These are phyloP conservation scores for Candida golubevii DNA, from an alignment of 805 yeast species.

Conservation along the genomic window DNA sequence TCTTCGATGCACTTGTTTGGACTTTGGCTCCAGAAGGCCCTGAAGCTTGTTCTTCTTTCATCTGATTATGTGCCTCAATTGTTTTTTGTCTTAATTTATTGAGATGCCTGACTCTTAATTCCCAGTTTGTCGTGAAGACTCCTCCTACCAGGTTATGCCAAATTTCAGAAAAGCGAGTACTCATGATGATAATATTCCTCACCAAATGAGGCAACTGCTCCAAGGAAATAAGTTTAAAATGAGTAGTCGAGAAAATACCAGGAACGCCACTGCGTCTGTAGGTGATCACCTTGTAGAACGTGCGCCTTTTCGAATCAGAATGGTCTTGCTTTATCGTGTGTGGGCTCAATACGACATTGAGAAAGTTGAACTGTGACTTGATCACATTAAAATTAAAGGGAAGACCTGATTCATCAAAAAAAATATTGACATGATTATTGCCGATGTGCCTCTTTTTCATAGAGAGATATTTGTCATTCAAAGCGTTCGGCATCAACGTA, in stretches of 20 bases:
- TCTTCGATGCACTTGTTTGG: constrained; percentile 5
- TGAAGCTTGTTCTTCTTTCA: constrained; percentile 24
- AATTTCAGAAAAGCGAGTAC: constrained; percentile 68
- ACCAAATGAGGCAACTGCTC: constrained; percentile 58
- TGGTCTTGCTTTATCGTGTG: constrained; percentile 25
- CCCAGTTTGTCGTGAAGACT: constrained; percentile 60
- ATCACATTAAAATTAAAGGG: constrained; percentile 68
- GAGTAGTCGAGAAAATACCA: constrained; percentile 70
- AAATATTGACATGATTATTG: constrained; percentile 75
- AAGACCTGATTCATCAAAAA: constrained; percentile 66
- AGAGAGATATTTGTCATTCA: constrained; percentile 40
- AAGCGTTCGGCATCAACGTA: constrained; percentile 68
- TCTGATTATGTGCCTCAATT: constrained; percentile 21
- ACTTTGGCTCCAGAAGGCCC: background rate
- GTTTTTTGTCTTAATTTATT: constrained; percentile 27
- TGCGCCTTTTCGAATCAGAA: constrained; percentile 5
- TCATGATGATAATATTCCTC: constrained; percentile 60
- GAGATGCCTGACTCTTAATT: constrained; percentile 58
- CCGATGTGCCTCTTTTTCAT: constrained; percentile 83
- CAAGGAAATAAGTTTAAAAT: constrained; percentile 63
- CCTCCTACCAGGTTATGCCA: constrained; percentile 57
- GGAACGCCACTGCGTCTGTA: constrained; percentile 68
- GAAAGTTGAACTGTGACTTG: constrained; percentile 75
- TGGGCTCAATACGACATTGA: constrained; percentile 76
- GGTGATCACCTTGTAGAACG: constrained; percentile 57